A percentile compares a stretch with the other conserved stretches of the same genome.
Evolutionary conservation across 2,329 filamentous ascomycete genomes (phyloP).

Genomic region (Sphaerulina musiva): DNA sequence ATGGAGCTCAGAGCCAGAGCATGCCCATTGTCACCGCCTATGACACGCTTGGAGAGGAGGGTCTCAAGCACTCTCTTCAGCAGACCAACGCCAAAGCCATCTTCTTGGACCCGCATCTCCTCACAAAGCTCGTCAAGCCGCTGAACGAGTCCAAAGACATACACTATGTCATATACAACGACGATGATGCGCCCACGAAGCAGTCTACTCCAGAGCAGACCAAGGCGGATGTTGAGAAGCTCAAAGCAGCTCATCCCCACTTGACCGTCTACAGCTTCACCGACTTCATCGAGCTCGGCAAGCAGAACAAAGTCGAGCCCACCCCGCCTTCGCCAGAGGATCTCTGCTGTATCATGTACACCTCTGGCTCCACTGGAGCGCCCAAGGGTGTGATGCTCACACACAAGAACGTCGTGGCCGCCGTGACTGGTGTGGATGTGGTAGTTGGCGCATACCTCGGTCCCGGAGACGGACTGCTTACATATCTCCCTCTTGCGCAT

Average conservation of each 20-base stretch:
- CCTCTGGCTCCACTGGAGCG: conserved; percentile 80
- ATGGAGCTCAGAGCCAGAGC: conserved; percentile 67
- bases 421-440: conserved; percentile 71
- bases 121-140: conserved; percentile 48
- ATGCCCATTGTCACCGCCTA: conserved; percentile 91
- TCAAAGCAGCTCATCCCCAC: conserved; percentile 49
- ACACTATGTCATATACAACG: conserved; percentile 54
- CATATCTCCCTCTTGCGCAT: conserved; percentile 89
- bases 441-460: conserved; percentile 73
- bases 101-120: conserved; percentile 76
- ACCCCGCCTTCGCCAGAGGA: conserved; percentile 68
- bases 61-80: conserved; percentile 75
- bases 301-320: conserved; percentile 64
- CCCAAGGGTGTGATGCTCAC: conserved; percentile 84
- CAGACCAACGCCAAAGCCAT: conserved; percentile 77
- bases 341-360: conserved; percentile 74
- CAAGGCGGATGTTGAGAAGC: conserved; percentile 48
- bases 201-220: conserved; percentile 39
- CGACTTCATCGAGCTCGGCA: conserved; percentile 48
- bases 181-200: conserved; percentile 36
- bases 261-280: conserved; percentile 51
- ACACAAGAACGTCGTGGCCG: conserved; percentile 73
- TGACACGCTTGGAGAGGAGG: conserved; percentile 80
- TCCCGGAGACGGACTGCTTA: conserved; percentile 70
- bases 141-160: conserved; percentile 52